Evolutionary conservation across 1,284 basidiomycete genomes (phyloP), one percentile per base, ranked within the genome.

Genomic region (Ceratobasidium sp.): DNA sequence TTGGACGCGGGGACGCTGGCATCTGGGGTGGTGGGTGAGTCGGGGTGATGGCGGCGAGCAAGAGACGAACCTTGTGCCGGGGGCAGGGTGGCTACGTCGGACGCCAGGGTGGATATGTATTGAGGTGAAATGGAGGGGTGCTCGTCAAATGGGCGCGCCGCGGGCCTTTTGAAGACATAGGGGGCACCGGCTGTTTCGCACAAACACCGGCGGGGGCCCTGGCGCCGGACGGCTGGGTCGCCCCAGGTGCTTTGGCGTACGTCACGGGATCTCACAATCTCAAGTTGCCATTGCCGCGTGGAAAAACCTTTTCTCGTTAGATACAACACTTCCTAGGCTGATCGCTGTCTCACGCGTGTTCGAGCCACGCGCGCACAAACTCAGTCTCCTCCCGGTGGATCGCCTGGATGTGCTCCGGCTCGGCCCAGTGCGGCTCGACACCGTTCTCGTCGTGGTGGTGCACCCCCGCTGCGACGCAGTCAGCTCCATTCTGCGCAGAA

Each of bases 381-480:
- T 83, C 85, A 54, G 96, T 88, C 87, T 93, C 93, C 82, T 96
- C 90, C 54, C 84, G 83, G 80, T 99, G 97, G 64, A 98, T 92
- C 80, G 90, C 88, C 77, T 88, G 87, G 80, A 99, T 97, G 79
- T 95, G 88, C 9, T 84, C 81, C 0, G 97, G 97, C 82, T 98
- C 96, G 37, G 88, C 85, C 0, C 83, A 81, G 46, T 89, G 85
- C 78, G 95, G 85, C 11, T 81, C 81, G n/a, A 95, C 86, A 0
- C 96, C 95, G 81, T 93, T 92, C 85, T 96, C 94, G 80, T 97
- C 96, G 81, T 91, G 97, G 81, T 97, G 96, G 82, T 98, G 96
- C 1, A 97, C 94, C 22, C 88, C 95, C 77, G 90, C 92, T 94
- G 78, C 65, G 62, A 66, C 70, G 62, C 49, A 61, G 29, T 46